Evolutionary conservation across 1,284 basidiomycete genomes (phyloP), one percentile per base, ranked within the genome.

Genomic region (Cystobasidium sp.): DNA sequence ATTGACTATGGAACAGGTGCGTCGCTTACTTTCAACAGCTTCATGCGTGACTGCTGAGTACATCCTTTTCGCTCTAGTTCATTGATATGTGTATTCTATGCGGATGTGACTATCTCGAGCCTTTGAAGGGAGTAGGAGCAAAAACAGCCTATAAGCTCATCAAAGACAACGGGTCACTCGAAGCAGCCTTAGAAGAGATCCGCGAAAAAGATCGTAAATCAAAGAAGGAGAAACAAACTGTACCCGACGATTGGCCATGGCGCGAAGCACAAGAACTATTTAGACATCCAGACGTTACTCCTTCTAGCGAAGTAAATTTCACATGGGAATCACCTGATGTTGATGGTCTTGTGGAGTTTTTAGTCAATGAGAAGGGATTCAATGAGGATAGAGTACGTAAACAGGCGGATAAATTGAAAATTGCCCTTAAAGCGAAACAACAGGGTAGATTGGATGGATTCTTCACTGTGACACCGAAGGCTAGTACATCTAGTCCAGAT

Each of bases 81-180:
- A 93, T 94, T 80, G 97, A 99, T 78, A 86, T 99, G 2, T 99
- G 97, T 82, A 92, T 99, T 76, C 86, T 99, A 8, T 89, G 98
- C 56, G 97, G 97, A 1, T 99, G 97, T 79, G 97, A 99, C 82
- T 99, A 99, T 83, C 89, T 99, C 49, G 95, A 97, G 78, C 95
- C 94, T 0, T 94, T 99, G 80, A 93, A 89, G 80, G 96, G 96
- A 0, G 85, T 99, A 46, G 97, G 97, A 0, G 92, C 97, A 18
- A 98, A 98, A 82, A 95, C 91, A 3, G 97, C 96, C 0, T 85
- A 97, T 69, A 99, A 98, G 83, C 87, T 98, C 31, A 88, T 99
- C 71, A 86, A 91, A 76, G 96, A 99, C 80, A 86, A 93, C 79
- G 89, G 89, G n/a, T 86, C 86, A 5, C 85, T 99, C n/a, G 88